Evolutionary conservation across 1,284 basidiomycete genomes (phyloP), one percentile per base, ranked within the genome.

Genomic region (Pseudozyma thailandica): DNA sequence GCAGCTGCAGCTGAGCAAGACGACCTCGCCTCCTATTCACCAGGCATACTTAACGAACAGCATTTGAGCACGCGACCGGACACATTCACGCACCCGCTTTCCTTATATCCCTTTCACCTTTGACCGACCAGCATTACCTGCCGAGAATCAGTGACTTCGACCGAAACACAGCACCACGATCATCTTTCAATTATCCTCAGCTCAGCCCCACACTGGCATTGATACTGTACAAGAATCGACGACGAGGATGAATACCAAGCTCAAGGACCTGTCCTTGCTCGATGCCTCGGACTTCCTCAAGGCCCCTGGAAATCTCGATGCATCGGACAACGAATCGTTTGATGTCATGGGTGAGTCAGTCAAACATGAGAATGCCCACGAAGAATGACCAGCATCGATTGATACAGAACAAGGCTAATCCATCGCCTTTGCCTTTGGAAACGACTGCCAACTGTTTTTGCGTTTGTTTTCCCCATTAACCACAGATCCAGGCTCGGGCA

Each of bases 281-380:
- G 50, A 63, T n/a, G 50, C 41, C 18, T 53, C 77, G 28, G 65
- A 73, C 13, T 80, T 75, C 51, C 63, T 82, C 70, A 74, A 79
- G 46, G 78, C 74, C 16, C 51, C 62, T 8, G 43, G 26, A 16
- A 58, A 31, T 70, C 49, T 55, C 15, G 48, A 65, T 13, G 59
- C 79, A 9, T 44, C 50, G 25, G 54, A 46, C 48, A 72, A 71
- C 21, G 66, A 70, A 30, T 43, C 60, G 4, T 70, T 70, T 31
- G 56, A 59, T 35, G 66, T 70, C 8, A 61, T 51, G 50, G 66
- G 66, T 70, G 25, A 70, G 66, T 63, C 27, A 39, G 46, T 21
- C 10, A 47, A 23, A 20, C 30, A n/a, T 10, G n/a, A n/a, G n/a
- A n/a, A n/a, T n/a, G n/a, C n/a, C n/a, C n/a, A n/a, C n/a, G n/a